phyloP scores from a whole-genome alignment of 2,329 filamentous ascomycete genomes.

The Leptosphaerulina australis region DNA sequence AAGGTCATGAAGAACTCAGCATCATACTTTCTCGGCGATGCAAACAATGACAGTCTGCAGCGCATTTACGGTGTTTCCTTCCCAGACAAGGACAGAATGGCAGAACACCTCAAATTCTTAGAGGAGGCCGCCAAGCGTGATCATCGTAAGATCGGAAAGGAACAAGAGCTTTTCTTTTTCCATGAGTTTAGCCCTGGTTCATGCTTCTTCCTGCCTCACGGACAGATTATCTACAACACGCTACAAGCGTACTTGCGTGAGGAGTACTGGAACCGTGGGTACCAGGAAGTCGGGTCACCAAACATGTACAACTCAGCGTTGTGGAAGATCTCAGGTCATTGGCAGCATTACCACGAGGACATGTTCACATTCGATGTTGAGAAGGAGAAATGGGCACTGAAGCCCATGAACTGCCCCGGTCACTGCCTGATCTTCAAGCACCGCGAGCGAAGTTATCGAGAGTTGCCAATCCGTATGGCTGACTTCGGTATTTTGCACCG shows the following conservation, averaged over 20 bases:
- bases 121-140: conserved; percentile 98
- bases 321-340: conserved; percentile 95
- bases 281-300: conserved; percentile 92
- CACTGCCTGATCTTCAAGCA: conserved; percentile 89
- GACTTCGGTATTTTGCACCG: conserved; percentile 96
- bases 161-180: conserved; percentile 98
- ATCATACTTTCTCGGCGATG: conserved; percentile 93
- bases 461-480: conserved; percentile 88
- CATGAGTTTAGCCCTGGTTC: conserved; percentile 91
- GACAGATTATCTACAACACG: conserved; percentile 91
- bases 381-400: conserved; percentile 83
- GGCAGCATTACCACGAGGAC: conserved; percentile 90
- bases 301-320: conserved; percentile 95
- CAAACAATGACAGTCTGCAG: conserved; percentile 92
- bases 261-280: conserved; percentile 91
- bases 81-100: conserved; percentile 94
- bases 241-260: conserved; percentile 79
- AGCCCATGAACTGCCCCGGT: conserved; percentile 98
- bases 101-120: conserved; percentile 91
- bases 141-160: conserved; percentile 89
- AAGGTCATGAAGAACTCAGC: conserved; percentile 86
- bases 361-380: conserved; percentile 90
- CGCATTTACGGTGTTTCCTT: conserved; percentile 96
- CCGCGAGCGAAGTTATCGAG: conserved; percentile 82
- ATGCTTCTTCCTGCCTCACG: conserved; percentile 89